Conservation (phyloP, 345 rosid genomes). For the Arabis alpina region DNA sequence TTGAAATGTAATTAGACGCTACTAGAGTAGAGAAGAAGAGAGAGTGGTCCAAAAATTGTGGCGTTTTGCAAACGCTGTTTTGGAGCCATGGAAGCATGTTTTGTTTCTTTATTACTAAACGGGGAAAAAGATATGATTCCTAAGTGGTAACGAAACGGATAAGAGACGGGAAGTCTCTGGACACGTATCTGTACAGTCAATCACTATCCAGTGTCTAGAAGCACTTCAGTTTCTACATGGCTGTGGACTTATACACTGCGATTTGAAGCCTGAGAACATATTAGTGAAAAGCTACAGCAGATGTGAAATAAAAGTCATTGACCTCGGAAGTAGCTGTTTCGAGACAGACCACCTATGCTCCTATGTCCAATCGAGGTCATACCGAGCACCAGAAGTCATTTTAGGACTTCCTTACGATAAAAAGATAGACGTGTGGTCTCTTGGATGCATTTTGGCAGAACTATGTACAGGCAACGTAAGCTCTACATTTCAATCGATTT, state of each 20-base stretch:
- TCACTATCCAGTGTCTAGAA: constrained; percentile 94
- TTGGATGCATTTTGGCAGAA: constrained; percentile 98
- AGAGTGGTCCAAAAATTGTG: neutral
- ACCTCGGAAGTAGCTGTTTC: constrained; percentile 99
- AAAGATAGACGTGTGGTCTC: constrained; percentile 98
- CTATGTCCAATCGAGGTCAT: constrained; percentile 97
- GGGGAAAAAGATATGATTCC: neutral
- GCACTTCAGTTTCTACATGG: constrained; percentile 94
- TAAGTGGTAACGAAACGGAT: constrained; percentile 18
- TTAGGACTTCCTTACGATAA: constrained; percentile 94
- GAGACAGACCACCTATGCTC: constrained; percentile 98
- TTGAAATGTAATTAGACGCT: constrained; percentile 20
- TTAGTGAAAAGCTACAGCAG: constrained; percentile 97
- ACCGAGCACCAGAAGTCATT: constrained; percentile 98
- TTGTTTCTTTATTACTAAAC: neutral
- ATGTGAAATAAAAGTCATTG: constrained; percentile 98
- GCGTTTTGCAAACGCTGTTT: constrained; percentile 23
- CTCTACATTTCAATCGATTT: constrained; percentile 25
- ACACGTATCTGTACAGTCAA: constrained; percentile 72
- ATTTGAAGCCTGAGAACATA: constrained; percentile 94
- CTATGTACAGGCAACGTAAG: constrained; percentile 99
- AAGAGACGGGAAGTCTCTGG: constrained; percentile 11
- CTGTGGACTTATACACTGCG: constrained; percentile 97
- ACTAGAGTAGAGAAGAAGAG: neutral
- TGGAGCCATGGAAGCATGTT: constrained; percentile 22